A percentile compares a stretch with the other conserved stretches of the same genome.
phyloP scores from a whole-genome alignment of 371 early-diverging fungal genomes.

The Mortierella sp. region DNA sequence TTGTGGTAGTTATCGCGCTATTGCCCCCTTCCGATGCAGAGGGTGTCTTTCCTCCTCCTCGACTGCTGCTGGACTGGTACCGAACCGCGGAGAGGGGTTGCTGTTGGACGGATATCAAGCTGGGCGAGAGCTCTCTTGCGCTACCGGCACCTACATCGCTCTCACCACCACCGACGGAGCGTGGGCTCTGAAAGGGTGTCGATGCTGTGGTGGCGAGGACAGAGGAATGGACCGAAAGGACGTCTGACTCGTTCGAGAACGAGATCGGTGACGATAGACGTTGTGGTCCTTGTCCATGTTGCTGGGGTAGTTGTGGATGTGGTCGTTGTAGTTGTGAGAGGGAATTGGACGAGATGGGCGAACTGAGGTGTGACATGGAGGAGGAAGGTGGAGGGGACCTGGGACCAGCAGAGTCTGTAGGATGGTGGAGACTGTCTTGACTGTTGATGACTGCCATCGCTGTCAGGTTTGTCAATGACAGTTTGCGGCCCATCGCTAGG shows the following conservation, averaged over 20 bases:
- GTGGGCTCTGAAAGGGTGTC: conserved; percentile 10
- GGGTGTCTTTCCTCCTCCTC: not conserved
- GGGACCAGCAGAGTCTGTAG: not conserved
- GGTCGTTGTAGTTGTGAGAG: not conserved
- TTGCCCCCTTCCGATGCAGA: not conserved
- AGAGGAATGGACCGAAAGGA: conserved; percentile 12
- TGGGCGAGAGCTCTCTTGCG: not conserved
- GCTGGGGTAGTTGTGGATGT: conserved; percentile 1
- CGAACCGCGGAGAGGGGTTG: not conserved
- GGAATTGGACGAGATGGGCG: not conserved
- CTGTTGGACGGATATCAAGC: not conserved
- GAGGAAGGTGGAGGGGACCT: not conserved
- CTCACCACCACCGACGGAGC: too few relatives aligned
- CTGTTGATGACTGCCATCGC: conserved; percentile 21
- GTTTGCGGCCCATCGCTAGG: conserved; percentile 40
- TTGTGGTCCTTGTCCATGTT: not conserved
- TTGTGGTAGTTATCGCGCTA: not conserved
- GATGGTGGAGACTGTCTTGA: conserved; percentile 1
- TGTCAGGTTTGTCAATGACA: conserved; percentile 40
- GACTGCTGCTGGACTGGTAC: not conserved
- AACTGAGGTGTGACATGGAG: conserved; percentile 8
- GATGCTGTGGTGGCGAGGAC: conserved; percentile 3
- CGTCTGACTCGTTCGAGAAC: conserved; percentile 2
- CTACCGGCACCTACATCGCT: not conserved
- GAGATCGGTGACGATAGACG: not conserved